Percentiles rank a stretch among this genome's conserved stretches.
phyloP scores from a whole-genome alignment of 305 asterid genomes.

The Fraxinus velutina region DNA sequence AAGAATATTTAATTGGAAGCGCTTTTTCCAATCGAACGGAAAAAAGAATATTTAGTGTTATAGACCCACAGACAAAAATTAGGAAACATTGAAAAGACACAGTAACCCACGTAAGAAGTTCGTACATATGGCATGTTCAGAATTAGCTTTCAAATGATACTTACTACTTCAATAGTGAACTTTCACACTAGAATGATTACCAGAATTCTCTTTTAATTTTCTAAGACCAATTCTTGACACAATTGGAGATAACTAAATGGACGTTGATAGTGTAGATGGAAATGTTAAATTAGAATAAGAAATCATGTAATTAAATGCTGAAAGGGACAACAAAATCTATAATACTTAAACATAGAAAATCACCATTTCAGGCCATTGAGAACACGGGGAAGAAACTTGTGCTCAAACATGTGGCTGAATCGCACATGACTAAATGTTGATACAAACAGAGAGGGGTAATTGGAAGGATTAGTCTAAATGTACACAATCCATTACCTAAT shows the following conservation, averaged over 20 bases:
- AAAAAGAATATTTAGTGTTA: neutral
- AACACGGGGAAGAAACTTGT: constrained; percentile 68
- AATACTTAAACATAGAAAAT: neutral
- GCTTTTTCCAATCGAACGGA: neutral
- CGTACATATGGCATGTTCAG: neutral
- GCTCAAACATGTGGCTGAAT: constrained; percentile 88
- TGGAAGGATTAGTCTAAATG: neutral
- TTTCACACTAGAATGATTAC: neutral
- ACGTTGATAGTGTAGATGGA: neutral
- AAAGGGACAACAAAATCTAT: neutral
- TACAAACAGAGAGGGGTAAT: neutral
- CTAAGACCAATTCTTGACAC: neutral
- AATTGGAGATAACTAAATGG: neutral
- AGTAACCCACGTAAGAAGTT: neutral
- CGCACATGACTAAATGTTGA: constrained; percentile 60
- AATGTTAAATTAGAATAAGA: neutral
- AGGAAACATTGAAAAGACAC: neutral
- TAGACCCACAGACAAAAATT: neutral
- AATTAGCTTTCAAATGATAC: neutral
- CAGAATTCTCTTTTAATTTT: constrained; percentile 2
- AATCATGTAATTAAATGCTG: constrained; percentile 7
- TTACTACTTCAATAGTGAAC: neutral
- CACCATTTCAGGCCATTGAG: constrained; percentile 54
- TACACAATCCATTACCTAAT: too few relatives aligned
- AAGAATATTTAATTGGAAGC: neutral